Evolutionary conservation across 768 basidiomycete species (phyloP).

Genomic region (Cyathus striatus): DNA sequence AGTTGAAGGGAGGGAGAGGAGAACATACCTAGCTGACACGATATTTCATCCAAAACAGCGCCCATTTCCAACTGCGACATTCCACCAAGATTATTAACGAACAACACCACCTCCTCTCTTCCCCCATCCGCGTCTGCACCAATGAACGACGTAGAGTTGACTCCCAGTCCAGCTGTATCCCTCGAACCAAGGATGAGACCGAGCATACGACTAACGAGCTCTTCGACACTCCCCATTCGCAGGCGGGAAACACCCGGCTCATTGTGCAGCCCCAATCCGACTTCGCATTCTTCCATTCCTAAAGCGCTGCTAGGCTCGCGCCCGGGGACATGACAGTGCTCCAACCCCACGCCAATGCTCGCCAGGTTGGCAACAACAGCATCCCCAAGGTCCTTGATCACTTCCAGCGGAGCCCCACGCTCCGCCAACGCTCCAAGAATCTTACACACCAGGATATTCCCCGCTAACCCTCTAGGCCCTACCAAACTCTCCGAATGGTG

Average conservation of each 20-base stretch:
- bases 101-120: constrained; percentile 44
- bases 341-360: constrained; percentile 38
- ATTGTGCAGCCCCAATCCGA: constrained; percentile 54
- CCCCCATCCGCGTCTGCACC: constrained; percentile 14
- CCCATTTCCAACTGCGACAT: constrained; percentile 48
- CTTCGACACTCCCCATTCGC: constrained; percentile 25
- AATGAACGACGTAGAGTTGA: too few species aligned
- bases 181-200: constrained; percentile 29
- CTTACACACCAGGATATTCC: constrained; percentile 50
- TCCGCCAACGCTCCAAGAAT: constrained; percentile 47
- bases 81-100: constrained; percentile 55
- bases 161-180: constrained; percentile 33
- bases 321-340: constrained; percentile 57
- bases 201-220: constrained; percentile 26
- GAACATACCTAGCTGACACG: constrained; percentile 38
- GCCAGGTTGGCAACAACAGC: constrained; percentile 23
- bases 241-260: constrained; percentile 39
- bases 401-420: constrained; percentile 25
- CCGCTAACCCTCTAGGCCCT: constrained; percentile 44
- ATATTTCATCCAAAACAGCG: constrained; percentile 38
- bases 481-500: constrained; percentile 23
- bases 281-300: constrained; percentile 29
- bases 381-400: constrained; percentile 27
- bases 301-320: constrained; percentile 14
- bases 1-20: too few species aligned